Percentiles rank a stretch among this genome's conserved stretches.
Conservation (phyloP, 2,329 filamentous ascomycete genomes). For the Colletotrichum eleusines region DNA sequence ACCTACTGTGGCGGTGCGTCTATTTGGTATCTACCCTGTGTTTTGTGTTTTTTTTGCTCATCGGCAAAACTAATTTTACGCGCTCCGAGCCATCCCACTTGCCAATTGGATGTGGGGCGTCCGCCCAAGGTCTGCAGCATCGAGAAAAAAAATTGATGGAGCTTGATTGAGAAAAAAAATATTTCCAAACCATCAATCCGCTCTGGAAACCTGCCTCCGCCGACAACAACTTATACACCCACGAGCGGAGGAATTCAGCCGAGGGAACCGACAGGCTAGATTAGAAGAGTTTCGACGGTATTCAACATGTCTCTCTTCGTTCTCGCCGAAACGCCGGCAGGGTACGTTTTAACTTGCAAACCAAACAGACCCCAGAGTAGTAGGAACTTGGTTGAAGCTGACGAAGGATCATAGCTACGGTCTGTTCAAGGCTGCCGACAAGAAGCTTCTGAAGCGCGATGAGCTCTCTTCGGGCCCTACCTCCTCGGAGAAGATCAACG, state of each 20-base stretch:
- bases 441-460: slow-evolving; percentile 94
- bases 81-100: slow-evolving; percentile 39
- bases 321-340: slow-evolving; percentile 91
- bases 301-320: slow-evolving; percentile 87
- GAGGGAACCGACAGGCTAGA: slow-evolving; percentile 39
- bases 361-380: background rate
- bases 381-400: slow-evolving; percentile 14
- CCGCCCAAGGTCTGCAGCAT: slow-evolving; percentile 42
- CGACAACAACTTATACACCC: slow-evolving; percentile 53
- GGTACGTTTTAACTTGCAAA: slow-evolving; percentile 60
- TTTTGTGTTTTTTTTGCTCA: background rate
- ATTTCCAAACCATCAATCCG: slow-evolving; percentile 52
- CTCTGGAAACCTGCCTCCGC: slow-evolving; percentile 49
- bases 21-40: background rate
- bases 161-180: slow-evolving; percentile 54
- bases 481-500: slow-evolving; percentile 86
- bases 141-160: slow-evolving; percentile 59
- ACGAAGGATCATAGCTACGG: slow-evolving; percentile 77
- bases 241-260: slow-evolving; percentile 50
- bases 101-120: slow-evolving; percentile 40
- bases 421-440: slow-evolving; percentile 98
- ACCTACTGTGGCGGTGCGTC: background rate
- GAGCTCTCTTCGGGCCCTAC: slow-evolving; percentile 80
- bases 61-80: slow-evolving; percentile 41
- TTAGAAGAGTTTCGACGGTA: slow-evolving; percentile 44